Evolutionary conservation across 208 protist genomes (phyloP), one percentile per base, ranked within the genome.

Genomic region (Porcisia deanei): DNA sequence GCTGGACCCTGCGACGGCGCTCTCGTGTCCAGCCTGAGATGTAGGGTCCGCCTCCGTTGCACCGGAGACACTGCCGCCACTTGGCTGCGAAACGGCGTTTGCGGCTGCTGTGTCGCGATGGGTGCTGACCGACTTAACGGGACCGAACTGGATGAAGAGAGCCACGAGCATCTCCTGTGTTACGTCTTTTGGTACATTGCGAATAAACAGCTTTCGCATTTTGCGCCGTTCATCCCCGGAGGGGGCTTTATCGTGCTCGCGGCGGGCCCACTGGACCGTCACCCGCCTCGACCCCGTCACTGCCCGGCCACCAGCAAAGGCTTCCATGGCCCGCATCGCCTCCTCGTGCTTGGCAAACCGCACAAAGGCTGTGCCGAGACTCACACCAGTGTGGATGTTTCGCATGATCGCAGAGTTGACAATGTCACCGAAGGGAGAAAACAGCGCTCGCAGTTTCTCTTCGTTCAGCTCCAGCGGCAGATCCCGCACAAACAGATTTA

Each of bases 171-270:
- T 81, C 30, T 71, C 72, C 49, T 79, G 43, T 12, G 81, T 90
- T 10, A 93, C 80, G 45, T 91, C 82, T 20, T 82, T 71, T 10
- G 92, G 92, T 18, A 96, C 87, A 77, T 96, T 96, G 52, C 92
- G 90, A 39, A 96, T 85, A 70, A 96, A 96, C n/a, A 96, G 78
- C 78, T 96, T 96, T 7, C 77, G 77, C 55, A 94, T 92, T 43
- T 81, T 77, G 45, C 67, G 59, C 34, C 88, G 83, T 66, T 87
- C 90, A 39, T 93, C 83, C 18, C 87, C 82, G 41, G 88, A 76
- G 14, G 89, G 88, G 20, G 86, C 80, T 68, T 84, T 84, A 76
- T 96, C 92, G 65, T 96, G 92, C 72, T 93, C 79, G 20, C 83
- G 76, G 41, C 79, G 77, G 6, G 92, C 92, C 88, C 88, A 96